Base-by-base conservation (phyloP, 2,329 filamentous ascomycete species). In the Cadophora malorum region DNA sequence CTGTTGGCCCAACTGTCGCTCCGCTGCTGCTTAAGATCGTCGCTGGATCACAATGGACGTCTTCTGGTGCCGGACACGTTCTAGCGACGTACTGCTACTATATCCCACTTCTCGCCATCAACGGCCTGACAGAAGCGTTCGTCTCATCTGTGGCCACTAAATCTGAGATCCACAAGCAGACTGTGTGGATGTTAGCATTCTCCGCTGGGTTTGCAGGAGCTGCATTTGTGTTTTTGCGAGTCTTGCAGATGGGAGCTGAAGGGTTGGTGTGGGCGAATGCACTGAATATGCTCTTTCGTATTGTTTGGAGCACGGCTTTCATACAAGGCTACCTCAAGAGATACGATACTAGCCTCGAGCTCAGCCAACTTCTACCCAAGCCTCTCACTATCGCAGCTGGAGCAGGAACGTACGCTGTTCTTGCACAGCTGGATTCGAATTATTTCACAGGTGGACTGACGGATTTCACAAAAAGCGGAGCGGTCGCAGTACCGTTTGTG, bases 121-220 rank as follows among this genome's bases (percentile, higher is more conserved):
- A 99, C 76, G 96, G 96, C 63, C 88, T 98, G 25, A 88, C 91
- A 1, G 96, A 99, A 80, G 93, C 94, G 0, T 98, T 99, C 74
- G 94, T 98, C 19, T 90, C 94, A 0, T 93, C 93, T 1, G 92
- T 96, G 0, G 94, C 95, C 0, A 90, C 87, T 0, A 86, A 93
- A 70, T 80, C 84, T 4, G 86, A 98, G 72, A 86, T 99, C 3
- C 88, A 93, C 70, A 79, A 78, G 4, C 96, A 99, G 78, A 93
- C 91, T 0, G 78, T 88, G 4, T 96, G 90, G 89, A 98, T 99
- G 95, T 86, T 87, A 4, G 84, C 81, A 1, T 97, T 97, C 78
- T 97, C 93, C 2, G 81, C 85, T 8, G 86, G 87, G 1, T 98
- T 97, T 78, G 92, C 88, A 0, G 81, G 82, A 0, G 88, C 91